A percentile compares a stretch with the other conserved stretches of the same genome.
These are phyloP conservation scores for Mycena crocata DNA, from an alignment of 768 basidiomycete genomes.

Conservation along the genomic window DNA sequence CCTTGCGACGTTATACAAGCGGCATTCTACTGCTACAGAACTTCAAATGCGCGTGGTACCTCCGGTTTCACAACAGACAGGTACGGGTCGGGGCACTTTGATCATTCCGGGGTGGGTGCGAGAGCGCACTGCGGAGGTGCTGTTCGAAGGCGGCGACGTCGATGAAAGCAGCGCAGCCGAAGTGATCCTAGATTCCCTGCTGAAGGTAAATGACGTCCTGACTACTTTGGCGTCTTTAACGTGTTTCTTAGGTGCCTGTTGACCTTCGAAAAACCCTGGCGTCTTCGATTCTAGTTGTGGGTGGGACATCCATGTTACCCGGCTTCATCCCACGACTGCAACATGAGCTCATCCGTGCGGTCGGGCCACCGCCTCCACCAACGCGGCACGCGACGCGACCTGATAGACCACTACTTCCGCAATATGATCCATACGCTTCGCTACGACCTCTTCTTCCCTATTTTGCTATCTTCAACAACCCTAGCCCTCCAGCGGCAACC, in stretches of 20 bases:
- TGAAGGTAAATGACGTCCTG: slow-evolving; percentile 66
- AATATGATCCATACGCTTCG: slow-evolving; percentile 79
- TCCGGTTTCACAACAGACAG: slow-evolving; percentile 72
- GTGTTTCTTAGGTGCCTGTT: slow-evolving; percentile 76
- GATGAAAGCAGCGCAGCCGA: slow-evolving; percentile 90
- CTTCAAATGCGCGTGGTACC: slow-evolving; percentile 77
- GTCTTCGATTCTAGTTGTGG: slow-evolving; percentile 86
- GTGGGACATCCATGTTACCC: slow-evolving; percentile 92
- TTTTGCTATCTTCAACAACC: slow-evolving; percentile 90
- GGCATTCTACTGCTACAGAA: slow-evolving; percentile 83
- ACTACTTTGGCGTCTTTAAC: neutral
- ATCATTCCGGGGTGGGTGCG: slow-evolving; percentile 95
- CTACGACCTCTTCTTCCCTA: slow-evolving; percentile 78
- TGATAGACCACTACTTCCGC: slow-evolving; percentile 55
- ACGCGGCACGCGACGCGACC: slow-evolving; percentile 51
- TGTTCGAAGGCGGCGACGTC: slow-evolving; percentile 91
- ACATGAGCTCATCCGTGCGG: slow-evolving; percentile 73
- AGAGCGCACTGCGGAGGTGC: slow-evolving; percentile 89
- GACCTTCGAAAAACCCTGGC: slow-evolving; percentile 90
- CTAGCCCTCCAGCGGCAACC: slow-evolving; percentile 64
- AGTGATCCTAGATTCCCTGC: slow-evolving; percentile 78
- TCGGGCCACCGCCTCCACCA: slow-evolving; percentile 54
- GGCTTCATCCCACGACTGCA: slow-evolving; percentile 94
- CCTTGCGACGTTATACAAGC: slow-evolving; percentile 75
- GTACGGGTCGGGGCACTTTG: slow-evolving; percentile 81